These are phyloP conservation scores for Leishmania guyanensis DNA, from an alignment of 208 protist species.

Conservation along the genomic window DNA sequence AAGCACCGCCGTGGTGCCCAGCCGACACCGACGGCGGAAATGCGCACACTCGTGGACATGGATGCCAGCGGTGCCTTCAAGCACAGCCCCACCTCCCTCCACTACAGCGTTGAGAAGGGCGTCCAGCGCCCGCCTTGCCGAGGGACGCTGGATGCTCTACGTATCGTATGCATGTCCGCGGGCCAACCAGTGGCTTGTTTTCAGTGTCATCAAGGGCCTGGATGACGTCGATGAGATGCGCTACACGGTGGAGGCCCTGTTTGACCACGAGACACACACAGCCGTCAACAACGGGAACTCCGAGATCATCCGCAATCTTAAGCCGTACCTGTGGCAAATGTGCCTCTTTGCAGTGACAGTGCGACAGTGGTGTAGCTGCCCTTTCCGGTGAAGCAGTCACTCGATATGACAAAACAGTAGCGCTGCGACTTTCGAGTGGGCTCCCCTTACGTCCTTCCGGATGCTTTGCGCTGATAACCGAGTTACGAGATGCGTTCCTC, in stretches of 20 bases:
- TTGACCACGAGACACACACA: conserved; percentile 71
- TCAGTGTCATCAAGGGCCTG: conserved; percentile 58
- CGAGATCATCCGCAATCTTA: conserved; percentile 91
- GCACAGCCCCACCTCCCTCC: conserved; percentile 57
- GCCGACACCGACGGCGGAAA: background rate
- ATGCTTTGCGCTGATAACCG: too few species aligned
- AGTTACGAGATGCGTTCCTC: too few species aligned
- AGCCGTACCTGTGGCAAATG: conserved; percentile 64
- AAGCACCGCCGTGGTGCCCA: background rate
- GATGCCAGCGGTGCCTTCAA: conserved; percentile 59
- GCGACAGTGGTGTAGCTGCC: too few species aligned
- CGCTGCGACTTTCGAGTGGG: too few species aligned
- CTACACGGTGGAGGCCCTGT: conserved; percentile 92
- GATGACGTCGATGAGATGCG: conserved; percentile 60
- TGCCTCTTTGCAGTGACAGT: too few species aligned
- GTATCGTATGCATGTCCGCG: conserved; percentile 89
- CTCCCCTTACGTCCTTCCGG: too few species aligned
- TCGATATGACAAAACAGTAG: too few species aligned
- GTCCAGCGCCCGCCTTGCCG: conserved; percentile 45
- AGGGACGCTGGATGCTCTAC: conserved; percentile 89
- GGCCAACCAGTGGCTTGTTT: conserved; percentile 61
- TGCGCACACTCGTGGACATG: conserved; percentile 42
- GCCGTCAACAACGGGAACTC: conserved; percentile 94
- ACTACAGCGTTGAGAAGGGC: conserved; percentile 42
- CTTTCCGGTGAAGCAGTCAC: too few species aligned